Evolutionary conservation across 805 yeast species (phyloP).

Genomic region (Cyberlindnera xishuangbannaensis): DNA sequence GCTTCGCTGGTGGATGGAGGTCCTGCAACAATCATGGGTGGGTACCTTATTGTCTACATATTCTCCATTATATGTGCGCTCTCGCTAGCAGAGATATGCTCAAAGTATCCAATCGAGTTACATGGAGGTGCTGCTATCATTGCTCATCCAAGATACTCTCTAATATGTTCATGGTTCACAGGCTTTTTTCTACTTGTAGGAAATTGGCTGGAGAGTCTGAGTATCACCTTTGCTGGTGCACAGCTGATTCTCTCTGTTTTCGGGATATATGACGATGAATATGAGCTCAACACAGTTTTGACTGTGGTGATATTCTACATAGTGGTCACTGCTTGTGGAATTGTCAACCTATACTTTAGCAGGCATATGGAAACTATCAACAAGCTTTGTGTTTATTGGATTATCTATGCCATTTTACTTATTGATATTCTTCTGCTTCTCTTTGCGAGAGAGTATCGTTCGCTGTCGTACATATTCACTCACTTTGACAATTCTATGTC

Average conservation of each 20-base stretch:
- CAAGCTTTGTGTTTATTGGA: constrained; percentile 68
- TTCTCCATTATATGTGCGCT: constrained; percentile 61
- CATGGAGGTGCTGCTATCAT: constrained; percentile 74
- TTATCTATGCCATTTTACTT: constrained; percentile 60
- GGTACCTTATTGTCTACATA: constrained; percentile 62
- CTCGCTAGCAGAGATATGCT: constrained; percentile 70
- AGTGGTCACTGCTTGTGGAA: constrained; percentile 53
- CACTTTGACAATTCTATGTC: constrained; percentile 66
- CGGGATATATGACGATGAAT: constrained; percentile 53
- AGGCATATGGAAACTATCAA: constrained; percentile 57
- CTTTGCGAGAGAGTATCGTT: constrained; percentile 52
- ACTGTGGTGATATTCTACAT: constrained; percentile 53
- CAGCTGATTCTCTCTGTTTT: constrained; percentile 64
- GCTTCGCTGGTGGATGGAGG: constrained; percentile 74
- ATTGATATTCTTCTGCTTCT: constrained; percentile 59
- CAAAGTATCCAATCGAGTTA: constrained; percentile 72
- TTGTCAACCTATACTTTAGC: constrained; percentile 58
- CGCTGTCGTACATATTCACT: constrained; percentile 53
- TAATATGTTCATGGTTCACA: constrained; percentile 64
- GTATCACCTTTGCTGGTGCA: constrained; percentile 71
- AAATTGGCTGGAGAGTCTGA: constrained; percentile 71
- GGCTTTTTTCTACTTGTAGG: constrained; percentile 75
- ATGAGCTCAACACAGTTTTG: constrained; percentile 48
- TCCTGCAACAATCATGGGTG: constrained; percentile 67
- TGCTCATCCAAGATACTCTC: constrained; percentile 51